Base-by-base conservation (phyloP, 2,329 filamentous ascomycete species). In the Arthrobotrys musiformis region DNA sequence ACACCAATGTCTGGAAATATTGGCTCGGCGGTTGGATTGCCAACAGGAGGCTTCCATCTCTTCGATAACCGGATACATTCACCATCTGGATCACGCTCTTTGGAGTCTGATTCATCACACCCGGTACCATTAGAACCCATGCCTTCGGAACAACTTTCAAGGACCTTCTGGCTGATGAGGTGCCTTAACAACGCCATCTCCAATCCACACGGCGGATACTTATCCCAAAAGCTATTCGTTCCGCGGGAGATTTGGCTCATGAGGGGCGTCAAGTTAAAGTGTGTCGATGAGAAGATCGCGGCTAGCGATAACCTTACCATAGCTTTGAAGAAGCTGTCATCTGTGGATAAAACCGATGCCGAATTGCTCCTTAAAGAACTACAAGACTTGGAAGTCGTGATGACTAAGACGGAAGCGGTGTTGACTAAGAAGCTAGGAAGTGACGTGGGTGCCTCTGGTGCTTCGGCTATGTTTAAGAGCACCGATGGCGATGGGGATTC, bases 111-210 rank as follows among this genome's bases (percentile, higher is more conserved):
- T 1, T 90, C 89, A n/a, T 89, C 90, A 1, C 90, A 91, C 70
- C 85, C 87, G 2, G 90, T 93, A 79, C 89, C 93, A 0, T 87
- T 99, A 4, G 95, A 99, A 82, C 92, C 95, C 2, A 99, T 96
- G 82, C 95, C 95, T 0, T 92, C 91, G 37, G 93, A 96, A 44
- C 90, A 91, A 75, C 87, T 97, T 81, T 87, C 98, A n/a, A 90
- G 95, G 19, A 96, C 95, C 1, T 99, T 97, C 83, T 99, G 95
- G 95, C 86, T 99, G 50, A 97, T 99, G 93, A 90, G 95, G 67
- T 94, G 92, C 78, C 87, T 99, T 26, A 97, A 95, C 82, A 93
- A 97, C 83, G 97, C 94, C 0, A 89, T 99, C 50, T 91, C 91
- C 17, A 94, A 99, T 81, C 93, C 94, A 1, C 90, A 93, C 24